These are phyloP conservation scores for Ampelocalamus luodianensis DNA, from an alignment of 176 grass and related monocot genomes.

Conservation along the genomic window DNA sequence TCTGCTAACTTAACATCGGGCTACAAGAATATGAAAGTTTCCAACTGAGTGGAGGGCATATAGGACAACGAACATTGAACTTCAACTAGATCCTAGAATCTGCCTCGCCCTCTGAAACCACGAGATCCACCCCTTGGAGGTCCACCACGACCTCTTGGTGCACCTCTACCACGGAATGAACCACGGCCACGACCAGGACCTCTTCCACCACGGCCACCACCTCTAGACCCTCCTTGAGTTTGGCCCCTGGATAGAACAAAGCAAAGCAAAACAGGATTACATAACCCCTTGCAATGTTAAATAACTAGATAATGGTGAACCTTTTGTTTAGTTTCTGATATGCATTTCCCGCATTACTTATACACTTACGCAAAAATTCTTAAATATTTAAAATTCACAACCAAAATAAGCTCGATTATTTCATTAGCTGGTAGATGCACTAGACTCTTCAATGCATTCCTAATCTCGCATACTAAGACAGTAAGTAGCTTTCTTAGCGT, in stretches of 20 bases:
- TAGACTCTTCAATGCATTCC: neutral
- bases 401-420: neutral
- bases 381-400: neutral
- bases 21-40: slow-evolving; percentile 47
- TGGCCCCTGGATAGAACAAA: slow-evolving; percentile 73
- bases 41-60: neutral
- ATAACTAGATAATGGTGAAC: neutral
- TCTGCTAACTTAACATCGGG: slow-evolving; percentile 46
- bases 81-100: slow-evolving; percentile 60
- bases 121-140: slow-evolving; percentile 70
- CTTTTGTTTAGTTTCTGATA: neutral
- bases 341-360: neutral
- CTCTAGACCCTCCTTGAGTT: slow-evolving; percentile 50
- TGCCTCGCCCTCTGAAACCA: slow-evolving; percentile 91
- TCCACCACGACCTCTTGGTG: slow-evolving; percentile 72
- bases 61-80: slow-evolving; percentile 36
- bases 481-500: neutral
- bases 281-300: slow-evolving; percentile 4
- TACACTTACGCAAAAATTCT: neutral
- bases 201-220: slow-evolving; percentile 69
- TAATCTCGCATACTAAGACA: neutral
- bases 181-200: slow-evolving; percentile 53
- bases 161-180: slow-evolving; percentile 87
- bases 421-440: neutral
- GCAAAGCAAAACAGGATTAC: slow-evolving; percentile 1